Evolutionary conservation across 139 green algal genomes (phyloP).

Genomic region (Chlamydomonas sp.): DNA sequence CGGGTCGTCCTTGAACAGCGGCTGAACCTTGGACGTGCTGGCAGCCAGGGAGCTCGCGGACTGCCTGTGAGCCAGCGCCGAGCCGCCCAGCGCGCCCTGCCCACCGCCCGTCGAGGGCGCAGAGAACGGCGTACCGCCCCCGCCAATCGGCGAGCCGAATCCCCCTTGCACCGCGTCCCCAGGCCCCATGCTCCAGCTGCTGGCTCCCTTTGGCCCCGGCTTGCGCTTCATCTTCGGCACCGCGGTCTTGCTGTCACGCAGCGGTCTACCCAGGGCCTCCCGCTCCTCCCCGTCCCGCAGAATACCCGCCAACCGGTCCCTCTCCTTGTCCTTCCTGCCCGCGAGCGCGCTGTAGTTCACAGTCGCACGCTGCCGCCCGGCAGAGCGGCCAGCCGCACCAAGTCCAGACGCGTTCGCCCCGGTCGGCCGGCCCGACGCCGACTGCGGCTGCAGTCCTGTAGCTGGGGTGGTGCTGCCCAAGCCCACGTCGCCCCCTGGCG

Average conservation of each 20-base stretch:
- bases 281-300: conserved; percentile 6
- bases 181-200: conserved; percentile 5
- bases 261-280: background rate
- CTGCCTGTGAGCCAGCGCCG: background rate
- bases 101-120: background rate
- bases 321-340: conserved; percentile 38
- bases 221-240: conserved; percentile 3
- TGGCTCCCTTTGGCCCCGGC: conserved; percentile 1
- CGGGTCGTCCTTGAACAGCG: conserved; percentile 34
- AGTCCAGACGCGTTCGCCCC: background rate
- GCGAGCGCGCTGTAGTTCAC: conserved; percentile 55
- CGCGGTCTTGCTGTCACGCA: background rate
- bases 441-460: background rate
- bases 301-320: background rate
- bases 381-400: background rate
- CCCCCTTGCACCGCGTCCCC: no score
- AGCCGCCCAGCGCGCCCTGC: background rate
- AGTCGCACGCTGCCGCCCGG: conserved; percentile 14
- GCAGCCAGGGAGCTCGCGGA: background rate
- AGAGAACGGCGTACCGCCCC: no score
- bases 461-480: no score
- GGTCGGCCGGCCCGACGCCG: background rate
- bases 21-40: conserved; percentile 5
- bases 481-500: no score
- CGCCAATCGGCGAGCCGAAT: no score